A percentile compares a stretch with the other conserved stretches of the same genome.
These are phyloP conservation scores for Aspergillus sp. DNA, from an alignment of 2,329 filamentous ascomycete species.

Conservation along the genomic window DNA sequence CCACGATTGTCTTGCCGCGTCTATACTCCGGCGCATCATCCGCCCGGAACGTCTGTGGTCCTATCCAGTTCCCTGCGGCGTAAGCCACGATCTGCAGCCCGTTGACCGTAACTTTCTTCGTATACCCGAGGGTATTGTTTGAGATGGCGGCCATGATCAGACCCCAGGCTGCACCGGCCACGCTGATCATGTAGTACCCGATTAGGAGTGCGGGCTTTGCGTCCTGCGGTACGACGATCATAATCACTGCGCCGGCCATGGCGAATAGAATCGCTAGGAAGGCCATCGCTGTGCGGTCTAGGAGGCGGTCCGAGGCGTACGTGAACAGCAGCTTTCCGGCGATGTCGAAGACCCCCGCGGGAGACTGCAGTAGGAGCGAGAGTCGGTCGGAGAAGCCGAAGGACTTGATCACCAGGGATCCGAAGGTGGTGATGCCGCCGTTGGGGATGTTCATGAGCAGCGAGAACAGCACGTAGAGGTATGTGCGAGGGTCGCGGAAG, in stretches of 20 bases:
- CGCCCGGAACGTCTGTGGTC: conserved; percentile 46
- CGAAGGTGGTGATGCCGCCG: conserved; percentile 46
- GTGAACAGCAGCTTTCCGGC: not conserved
- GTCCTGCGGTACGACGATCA: not conserved
- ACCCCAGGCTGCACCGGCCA: conserved; percentile 39
- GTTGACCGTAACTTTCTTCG: conserved; percentile 52
- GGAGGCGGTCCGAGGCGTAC: not conserved
- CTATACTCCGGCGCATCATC: conserved; percentile 44
- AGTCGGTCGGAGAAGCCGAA: conserved; percentile 46
- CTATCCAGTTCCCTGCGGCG: conserved; percentile 46
- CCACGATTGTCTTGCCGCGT: conserved; percentile 17
- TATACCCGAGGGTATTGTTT: conserved; percentile 48
- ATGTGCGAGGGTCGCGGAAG: conserved; percentile 47
- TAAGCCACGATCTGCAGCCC: conserved; percentile 47
- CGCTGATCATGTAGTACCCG: conserved; percentile 45
- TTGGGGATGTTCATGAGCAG: conserved; percentile 41
- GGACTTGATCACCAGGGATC: conserved; percentile 41
- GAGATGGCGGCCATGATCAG: not conserved
- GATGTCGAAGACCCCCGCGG: conserved; percentile 31
- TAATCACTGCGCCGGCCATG: not conserved
- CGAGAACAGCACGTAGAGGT: conserved; percentile 37
- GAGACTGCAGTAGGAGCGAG: conserved; percentile 45
- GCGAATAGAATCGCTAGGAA: not conserved
- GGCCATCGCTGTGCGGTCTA: not conserved
- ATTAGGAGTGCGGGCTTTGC: conserved; percentile 36